These are phyloP conservation scores for Cyberlindnera lachancei DNA, from an alignment of 805 yeast genomes.

Conservation along the genomic window DNA sequence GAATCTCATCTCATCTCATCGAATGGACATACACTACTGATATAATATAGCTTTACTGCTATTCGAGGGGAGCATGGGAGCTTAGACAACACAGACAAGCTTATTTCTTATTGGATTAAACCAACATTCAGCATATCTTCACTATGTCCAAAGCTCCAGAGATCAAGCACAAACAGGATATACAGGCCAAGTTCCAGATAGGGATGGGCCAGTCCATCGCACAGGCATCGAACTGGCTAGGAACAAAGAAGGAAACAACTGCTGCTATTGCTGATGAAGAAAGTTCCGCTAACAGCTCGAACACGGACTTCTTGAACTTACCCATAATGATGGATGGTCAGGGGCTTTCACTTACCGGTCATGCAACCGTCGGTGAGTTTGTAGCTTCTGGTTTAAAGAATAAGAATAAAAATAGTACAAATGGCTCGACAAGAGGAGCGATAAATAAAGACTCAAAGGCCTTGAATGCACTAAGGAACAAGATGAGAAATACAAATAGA, in stretches of 20 bases:
- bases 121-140: neutral
- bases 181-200: constrained; percentile 19
- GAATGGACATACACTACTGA: no score
- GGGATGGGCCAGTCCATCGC: constrained; percentile 13
- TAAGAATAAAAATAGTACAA: constrained; percentile 2
- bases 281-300: constrained; percentile 12
- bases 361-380: constrained; percentile 20
- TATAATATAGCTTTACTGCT: no score
- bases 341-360: constrained; percentile 13
- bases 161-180: constrained; percentile 19
- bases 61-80: no score
- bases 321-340: constrained; percentile 19
- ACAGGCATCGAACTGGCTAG: constrained; percentile 17
- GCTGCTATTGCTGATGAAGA: neutral
- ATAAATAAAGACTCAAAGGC: constrained; percentile 16
- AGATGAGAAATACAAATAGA: constrained; percentile 5
- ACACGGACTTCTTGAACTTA: constrained; percentile 15
- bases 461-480: constrained; percentile 17
- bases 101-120: no score
- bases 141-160: constrained; percentile 20
- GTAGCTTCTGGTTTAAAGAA: constrained; percentile 12
- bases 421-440: constrained; percentile 3
- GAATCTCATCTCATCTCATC: no score
- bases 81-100: no score
- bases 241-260: neutral